A percentile compares a stretch with the other conserved stretches of the same genome.
Evolutionary conservation across 2,329 filamentous ascomycete species (phyloP).

Genomic region (Hansfordia pulvinata): DNA sequence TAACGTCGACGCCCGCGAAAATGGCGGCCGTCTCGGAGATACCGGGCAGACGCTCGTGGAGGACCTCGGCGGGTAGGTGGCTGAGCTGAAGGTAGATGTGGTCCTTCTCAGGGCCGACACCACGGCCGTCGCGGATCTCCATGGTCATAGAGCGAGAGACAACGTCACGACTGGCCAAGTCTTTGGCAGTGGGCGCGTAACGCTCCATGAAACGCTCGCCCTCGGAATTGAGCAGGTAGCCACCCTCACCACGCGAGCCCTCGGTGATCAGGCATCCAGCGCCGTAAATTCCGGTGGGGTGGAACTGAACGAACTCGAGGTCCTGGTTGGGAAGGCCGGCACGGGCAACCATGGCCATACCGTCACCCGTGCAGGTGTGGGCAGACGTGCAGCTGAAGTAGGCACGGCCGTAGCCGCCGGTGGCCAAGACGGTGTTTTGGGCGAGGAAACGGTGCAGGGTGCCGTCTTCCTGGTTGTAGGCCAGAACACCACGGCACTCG

Average conservation of each 20-base stretch:
- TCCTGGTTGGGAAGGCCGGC: slow-evolving; percentile 97
- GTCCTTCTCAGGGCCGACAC: slow-evolving; percentile 93
- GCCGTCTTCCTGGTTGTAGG: slow-evolving; percentile 97
- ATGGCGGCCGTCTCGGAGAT: slow-evolving; percentile 98
- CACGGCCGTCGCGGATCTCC: slow-evolving; percentile 94
- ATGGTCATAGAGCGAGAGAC: slow-evolving; percentile 97
- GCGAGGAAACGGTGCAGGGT: slow-evolving; percentile 94
- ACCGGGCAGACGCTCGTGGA: slow-evolving; percentile 92
- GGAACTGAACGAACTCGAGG: slow-evolving; percentile 99
- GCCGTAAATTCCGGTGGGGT: slow-evolving; percentile 97
- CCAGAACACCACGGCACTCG: slow-evolving; percentile 89
- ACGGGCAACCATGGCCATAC: slow-evolving; percentile 98
- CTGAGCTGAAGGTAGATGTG: slow-evolving; percentile 98
- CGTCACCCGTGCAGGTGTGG: slow-evolving; percentile 96
- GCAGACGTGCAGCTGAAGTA: slow-evolving; percentile 98
- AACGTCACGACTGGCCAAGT: slow-evolving; percentile 91
- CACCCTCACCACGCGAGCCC: slow-evolving; percentile 94
- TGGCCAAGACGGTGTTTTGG: slow-evolving; percentile 93
- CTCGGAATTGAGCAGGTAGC: slow-evolving; percentile 93
- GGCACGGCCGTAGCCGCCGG: slow-evolving; percentile 91
- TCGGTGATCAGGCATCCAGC: slow-evolving; percentile 97
- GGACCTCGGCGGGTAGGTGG: slow-evolving; percentile 81
- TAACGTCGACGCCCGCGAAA: slow-evolving; percentile 92
- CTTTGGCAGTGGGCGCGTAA: slow-evolving; percentile 94
- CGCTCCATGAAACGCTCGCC: slow-evolving; percentile 99